Evolutionary conservation across 2,329 filamentous ascomycete species (phyloP).

Genomic region (Hypoxylon sp.): DNA sequence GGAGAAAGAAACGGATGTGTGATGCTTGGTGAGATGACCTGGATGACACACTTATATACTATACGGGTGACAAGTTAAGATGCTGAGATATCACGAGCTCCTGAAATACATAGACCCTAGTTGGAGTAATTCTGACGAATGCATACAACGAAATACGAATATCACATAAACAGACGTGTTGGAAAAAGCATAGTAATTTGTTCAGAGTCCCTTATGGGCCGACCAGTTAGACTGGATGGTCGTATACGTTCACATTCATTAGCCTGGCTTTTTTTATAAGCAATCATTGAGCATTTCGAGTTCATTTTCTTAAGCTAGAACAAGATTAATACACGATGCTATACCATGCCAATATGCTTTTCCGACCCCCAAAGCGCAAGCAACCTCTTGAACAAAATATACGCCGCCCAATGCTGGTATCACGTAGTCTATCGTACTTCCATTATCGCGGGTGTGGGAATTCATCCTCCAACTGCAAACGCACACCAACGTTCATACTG

Average conservation of each 20-base stretch:
- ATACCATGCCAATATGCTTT: constrained; percentile 34
- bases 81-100: not conserved
- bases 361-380: constrained; percentile 22
- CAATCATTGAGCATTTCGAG: not conserved
- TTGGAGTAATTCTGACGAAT: constrained; percentile 1
- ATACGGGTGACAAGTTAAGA: not conserved
- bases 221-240: not conserved
- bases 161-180: not conserved
- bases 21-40: constrained; percentile 3
- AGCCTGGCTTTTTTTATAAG: not conserved
- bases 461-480: constrained; percentile 91
- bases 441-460: constrained; percentile 76
- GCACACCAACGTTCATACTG: constrained; percentile 98
- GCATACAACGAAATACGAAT: constrained; percentile 5
- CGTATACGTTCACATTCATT: not conserved
- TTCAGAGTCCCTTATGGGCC: not conserved
- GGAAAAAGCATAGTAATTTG: not conserved
- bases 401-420: constrained; percentile 48
- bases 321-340: constrained; percentile 9
- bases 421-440: constrained; percentile 14
- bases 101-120: not conserved
- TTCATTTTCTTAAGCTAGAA: constrained; percentile 1
- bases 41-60: not conserved
- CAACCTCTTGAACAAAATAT: constrained; percentile 34
- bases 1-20: constrained; percentile 10